Base-by-base conservation (phyloP, 495 filamentous ascomycete species). In the Lophium mytilinum region DNA sequence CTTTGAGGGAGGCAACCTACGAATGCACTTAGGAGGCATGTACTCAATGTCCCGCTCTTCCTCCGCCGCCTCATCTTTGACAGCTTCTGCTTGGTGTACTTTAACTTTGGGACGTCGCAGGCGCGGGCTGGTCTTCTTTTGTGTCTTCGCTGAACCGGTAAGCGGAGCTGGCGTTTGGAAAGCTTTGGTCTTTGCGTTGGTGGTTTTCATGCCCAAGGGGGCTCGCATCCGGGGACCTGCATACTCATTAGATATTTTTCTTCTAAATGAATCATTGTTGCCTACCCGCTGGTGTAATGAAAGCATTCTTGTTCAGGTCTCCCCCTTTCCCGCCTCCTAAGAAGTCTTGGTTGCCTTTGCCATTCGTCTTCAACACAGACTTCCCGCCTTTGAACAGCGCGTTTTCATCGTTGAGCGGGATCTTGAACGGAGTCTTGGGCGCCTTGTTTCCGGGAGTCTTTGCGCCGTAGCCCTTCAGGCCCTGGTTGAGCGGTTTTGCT, bases 351-450 rank as follows among this genome's bases (percentile, higher is more conserved):
- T 82, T 81, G 55, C 80, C 81, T 47, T 84, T 85, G 33, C 79
- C 80, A 49, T 76, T 79, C 4, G 71, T 77, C 70, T 81, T 83
- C 47, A 82, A 66, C 4, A 71, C 71, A 4, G 81, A 83, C 70
- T 89, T 88, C 9, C 82, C 85, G 50, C 69, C 75, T 11, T 70
- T 73, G 67, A 87, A 80, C 0, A 69, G 76, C n/a, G 62, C 82
- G 74, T 95, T 96, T 69, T 96, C 93, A 65, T 96, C 89, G 57
- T 95, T 90, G 56, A 90, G 73, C 17, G 87, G 83, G 33, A 91
- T 71, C 64, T 87, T 92, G 68, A 91, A 82, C 0, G 89, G 90
- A 8, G 91, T 94, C 70, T 93, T 96, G 9, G 84, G 84, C 58
- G 78, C 83, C 70, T 82, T 81, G 54, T 80, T 78, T 52, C 83